These are phyloP conservation scores for Pinus tabuliformis DNA, from an alignment of 75 land plant genomes.

Conservation along the genomic window DNA sequence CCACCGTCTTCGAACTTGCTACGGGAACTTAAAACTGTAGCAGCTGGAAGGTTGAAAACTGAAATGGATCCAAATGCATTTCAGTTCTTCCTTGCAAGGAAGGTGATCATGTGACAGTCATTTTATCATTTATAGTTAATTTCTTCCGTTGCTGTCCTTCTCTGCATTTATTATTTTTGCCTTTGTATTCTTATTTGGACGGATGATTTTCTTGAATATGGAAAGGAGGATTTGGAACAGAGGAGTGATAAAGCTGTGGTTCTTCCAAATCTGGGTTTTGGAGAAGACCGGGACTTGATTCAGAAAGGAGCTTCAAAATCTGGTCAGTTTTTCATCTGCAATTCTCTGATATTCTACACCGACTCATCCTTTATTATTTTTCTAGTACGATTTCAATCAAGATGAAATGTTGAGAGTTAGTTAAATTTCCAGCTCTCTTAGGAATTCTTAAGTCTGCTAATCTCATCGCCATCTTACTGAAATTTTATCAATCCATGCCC, in stretches of 20 bases:
- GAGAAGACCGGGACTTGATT: background rate
- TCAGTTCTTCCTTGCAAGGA: background rate
- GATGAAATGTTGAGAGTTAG: no score
- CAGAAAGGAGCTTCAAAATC: background rate
- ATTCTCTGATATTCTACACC: background rate
- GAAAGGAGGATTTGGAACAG: background rate
- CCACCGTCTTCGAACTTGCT: background rate
- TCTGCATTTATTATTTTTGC: background rate
- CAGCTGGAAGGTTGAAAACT: conserved; percentile 8
- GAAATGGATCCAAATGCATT: background rate
- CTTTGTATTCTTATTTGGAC: conserved; percentile 1
- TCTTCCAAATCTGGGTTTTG: background rate
- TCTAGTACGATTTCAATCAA: no score
- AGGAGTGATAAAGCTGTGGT: background rate
- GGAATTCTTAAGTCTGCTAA: no score
- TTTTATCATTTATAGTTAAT: background rate
- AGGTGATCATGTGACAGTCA: background rate
- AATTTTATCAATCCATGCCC: no score
- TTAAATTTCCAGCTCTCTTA: no score
- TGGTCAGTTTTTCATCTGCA: conserved; percentile 9
- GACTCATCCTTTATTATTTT: no score
- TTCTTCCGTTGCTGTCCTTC: background rate
- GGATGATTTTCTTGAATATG: background rate
- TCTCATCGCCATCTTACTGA: no score
- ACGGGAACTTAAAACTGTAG: background rate